Evolutionary conservation across 2,329 filamentous ascomycete species (phyloP), one percentile per base, ranked within the genome.

Genomic region (Cadophora sp.): DNA sequence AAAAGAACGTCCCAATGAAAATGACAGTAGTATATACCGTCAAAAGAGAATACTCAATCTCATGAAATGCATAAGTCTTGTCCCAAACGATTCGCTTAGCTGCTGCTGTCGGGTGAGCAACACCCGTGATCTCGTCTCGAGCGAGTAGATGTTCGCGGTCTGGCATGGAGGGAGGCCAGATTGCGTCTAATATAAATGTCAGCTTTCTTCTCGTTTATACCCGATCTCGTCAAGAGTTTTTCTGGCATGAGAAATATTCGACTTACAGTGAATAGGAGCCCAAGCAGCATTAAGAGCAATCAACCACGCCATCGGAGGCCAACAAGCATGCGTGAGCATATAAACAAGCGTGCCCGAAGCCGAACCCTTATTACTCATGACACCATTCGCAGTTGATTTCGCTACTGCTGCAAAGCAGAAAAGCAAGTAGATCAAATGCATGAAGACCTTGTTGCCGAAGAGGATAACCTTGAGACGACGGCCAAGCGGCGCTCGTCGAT

Each of bases 281-380:
- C 51, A 67, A 4, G 78, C 77, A 0, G 83, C 79, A 39, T 80
- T 68, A 9, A 70, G 11, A 14, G 33, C 55, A 24, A 71, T 84
- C 85, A 83, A 85, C 16, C 56, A 71, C 4, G 78, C 78, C 56
- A 88, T 73, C 0, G 87, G 87, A 7, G 86, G 86, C 87, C 87
- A 89, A 77, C 84, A 85, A 18, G 85, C 85, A 74, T 89, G 86
- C 0, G 86, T 88, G 45, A 89, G 74, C 5, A 89, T 78, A 70
- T 82, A 83, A 56, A 84, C 73, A 18, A 72, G 61, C 9, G 67
- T 43, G 3, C 69, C 65, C 43, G 70, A 63, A 2, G 43, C 45
- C 50, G 88, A 73, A 70, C 81, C 82, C 63, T 83, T 74, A 18
- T 87, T 77, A n/a, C 82, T 76, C 13, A 79, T 78, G 70, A 77